Base-by-base conservation (phyloP, 2,329 filamentous ascomycete genomes). In the Myriosclerotinia curreyana region DNA sequence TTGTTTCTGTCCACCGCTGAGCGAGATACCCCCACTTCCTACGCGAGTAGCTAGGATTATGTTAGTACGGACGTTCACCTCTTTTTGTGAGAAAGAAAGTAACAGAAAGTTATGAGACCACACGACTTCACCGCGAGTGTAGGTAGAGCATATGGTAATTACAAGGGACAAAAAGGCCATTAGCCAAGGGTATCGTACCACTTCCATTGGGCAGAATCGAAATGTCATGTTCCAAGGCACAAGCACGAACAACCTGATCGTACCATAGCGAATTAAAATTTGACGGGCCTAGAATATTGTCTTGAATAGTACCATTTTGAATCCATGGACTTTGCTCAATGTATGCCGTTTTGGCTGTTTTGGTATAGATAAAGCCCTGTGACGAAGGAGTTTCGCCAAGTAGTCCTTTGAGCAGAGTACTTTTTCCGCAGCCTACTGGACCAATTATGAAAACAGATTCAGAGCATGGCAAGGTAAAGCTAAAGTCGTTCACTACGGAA, bases 211-310 rank as follows among this genome's bases (percentile, higher is more conserved):
- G 36, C 87, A 78, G 77, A 86, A 86, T 36, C 85, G 65, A 83
- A 14, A 89, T 76, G 76, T 89, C 86, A 0, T 82, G 79, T 20
- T 81, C 77, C 6, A 90, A 76, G 0, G 86, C 86, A 71, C 86
- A 89, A 14, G 86, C 85, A 70, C 88, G 82, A 14, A 90, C 75
- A 14, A 89, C 86, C 56, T 82, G 74, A 55, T 85, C 78, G 71
- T 90, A 90, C 85, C 86, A 88, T 15, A 75, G 74, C 28, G 80
- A 77, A 36, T 87, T 78, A 59, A 78, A 81, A 1, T 76, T 75
- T 44, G 69, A 69, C 22, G 67, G 66, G 0, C 76, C 78, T 0
- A 77, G 64, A 9, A 82, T 77, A 49, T 78, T 79, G 0, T 78
- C 68, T 14, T 74, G 71, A 22, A 81, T 72, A 0, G 76, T 77